phyloP scores from a whole-genome alignment of 371 early-diverging fungal species.

The Mortierella sp. region DNA sequence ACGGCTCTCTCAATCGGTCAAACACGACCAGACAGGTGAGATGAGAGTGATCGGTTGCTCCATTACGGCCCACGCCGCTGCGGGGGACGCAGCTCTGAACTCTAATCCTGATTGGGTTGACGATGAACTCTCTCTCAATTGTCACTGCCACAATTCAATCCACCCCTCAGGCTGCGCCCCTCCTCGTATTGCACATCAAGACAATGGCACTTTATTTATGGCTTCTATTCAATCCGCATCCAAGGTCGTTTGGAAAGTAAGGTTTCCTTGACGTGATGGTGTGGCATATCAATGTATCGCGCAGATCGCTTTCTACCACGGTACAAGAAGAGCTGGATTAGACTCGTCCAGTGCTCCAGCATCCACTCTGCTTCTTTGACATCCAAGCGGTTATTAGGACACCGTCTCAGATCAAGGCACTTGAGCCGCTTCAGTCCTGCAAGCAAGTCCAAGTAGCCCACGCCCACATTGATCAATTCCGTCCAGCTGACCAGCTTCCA shows the following conservation, averaged over 20 bases:
- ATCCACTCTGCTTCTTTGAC: conserved; percentile 12
- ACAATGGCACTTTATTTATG: no score
- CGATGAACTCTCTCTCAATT: no score
- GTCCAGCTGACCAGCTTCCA: neutral
- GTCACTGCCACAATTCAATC: no score
- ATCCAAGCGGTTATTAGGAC: neutral
- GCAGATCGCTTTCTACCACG: no score
- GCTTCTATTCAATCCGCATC: neutral
- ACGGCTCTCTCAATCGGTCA: neutral
- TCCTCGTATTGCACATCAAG: no score
- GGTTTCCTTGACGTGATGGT: neutral
- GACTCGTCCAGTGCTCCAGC: conserved; percentile 5
- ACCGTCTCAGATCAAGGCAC: neutral
- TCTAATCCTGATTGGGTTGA: no score
- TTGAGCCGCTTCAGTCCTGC: neutral
- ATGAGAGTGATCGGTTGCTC: no score
- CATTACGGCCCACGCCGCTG: no score
- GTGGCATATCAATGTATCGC: neutral
- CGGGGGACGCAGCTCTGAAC: no score
- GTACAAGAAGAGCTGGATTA: neutral
- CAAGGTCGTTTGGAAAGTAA: neutral
- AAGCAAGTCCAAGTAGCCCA: conserved; percentile 1
- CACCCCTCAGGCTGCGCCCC: no score
- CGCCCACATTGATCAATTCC: neutral
- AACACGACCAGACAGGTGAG: no score